Conservation (phyloP, 176 grass and related monocot genomes). For the Oryza officinalis region DNA sequence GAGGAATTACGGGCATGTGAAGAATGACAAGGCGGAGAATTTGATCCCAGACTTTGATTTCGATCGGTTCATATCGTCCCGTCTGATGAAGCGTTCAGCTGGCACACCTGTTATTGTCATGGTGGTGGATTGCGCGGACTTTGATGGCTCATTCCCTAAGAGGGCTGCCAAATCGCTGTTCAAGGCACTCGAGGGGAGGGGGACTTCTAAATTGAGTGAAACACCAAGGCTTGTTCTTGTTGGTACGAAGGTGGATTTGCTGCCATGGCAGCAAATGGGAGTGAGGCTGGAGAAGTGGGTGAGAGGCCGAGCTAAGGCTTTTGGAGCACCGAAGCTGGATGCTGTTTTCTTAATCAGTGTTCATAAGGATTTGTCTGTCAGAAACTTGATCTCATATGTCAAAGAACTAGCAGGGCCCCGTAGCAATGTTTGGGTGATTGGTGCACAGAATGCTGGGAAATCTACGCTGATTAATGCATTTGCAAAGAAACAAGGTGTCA, state of each 20-base stretch:
- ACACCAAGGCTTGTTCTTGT: constrained; percentile 82
- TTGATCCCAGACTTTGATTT: constrained; percentile 96
- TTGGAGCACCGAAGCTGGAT: constrained; percentile 78
- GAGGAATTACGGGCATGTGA: constrained; percentile 87
- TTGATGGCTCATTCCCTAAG: constrained; percentile 92
- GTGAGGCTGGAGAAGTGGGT: constrained; percentile 84
- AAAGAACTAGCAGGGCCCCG: constrained; percentile 80
- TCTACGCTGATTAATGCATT: constrained; percentile 93
- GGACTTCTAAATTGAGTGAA: constrained; percentile 56
- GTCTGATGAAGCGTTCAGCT: constrained; percentile 66
- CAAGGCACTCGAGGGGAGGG: constrained; percentile 65
- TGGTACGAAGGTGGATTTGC: constrained; percentile 75
- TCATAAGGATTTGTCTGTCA: constrained; percentile 80
- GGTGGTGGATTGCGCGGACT: constrained; percentile 88
- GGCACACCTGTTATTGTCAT: constrained; percentile 72
- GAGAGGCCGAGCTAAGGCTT: constrained; percentile 71
- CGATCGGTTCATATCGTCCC: constrained; percentile 73
- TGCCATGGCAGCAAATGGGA: constrained; percentile 78
- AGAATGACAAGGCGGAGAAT: constrained; percentile 85
- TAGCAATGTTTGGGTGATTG: constrained; percentile 96
- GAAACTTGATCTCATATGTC: constrained; percentile 78
- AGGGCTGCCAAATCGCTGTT: constrained; percentile 76
- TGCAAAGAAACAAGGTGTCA: constrained; percentile 79
- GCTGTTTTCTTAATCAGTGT: constrained; percentile 77
- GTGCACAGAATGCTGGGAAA: constrained; percentile 96